Conservation (phyloP, 371 early-diverging fungal species). For the Phascolomyces articulosus region DNA sequence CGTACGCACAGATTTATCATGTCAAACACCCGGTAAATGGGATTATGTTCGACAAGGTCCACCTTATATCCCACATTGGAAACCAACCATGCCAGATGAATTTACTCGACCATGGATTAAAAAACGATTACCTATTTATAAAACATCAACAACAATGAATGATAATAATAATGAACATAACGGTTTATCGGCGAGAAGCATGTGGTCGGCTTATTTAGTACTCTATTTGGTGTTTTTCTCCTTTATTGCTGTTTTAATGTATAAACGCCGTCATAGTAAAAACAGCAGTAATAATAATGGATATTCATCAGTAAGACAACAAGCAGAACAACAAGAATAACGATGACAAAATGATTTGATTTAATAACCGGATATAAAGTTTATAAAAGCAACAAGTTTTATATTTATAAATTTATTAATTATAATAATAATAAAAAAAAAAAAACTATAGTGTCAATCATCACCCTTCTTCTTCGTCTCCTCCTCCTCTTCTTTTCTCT, state of each 20-base stretch:
- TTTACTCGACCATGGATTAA: slow-evolving; percentile 18
- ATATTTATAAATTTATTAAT: too few species aligned
- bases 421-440: too few species aligned
- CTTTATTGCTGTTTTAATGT: slow-evolving; percentile 10
- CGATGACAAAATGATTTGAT: too few species aligned
- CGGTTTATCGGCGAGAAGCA: neutral
- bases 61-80: slow-evolving; percentile 28
- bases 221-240: slow-evolving; percentile 11
- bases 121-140: slow-evolving; percentile 13
- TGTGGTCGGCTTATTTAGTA: slow-evolving; percentile 5
- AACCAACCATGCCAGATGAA: slow-evolving; percentile 10
- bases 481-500: too few species aligned
- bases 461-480: too few species aligned
- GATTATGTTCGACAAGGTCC: slow-evolving; percentile 26
- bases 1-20: slow-evolving; percentile 28
- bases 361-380: too few species aligned
- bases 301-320: too few species aligned
- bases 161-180: neutral
- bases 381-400: too few species aligned
- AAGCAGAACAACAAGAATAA: neutral
- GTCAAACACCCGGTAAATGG: slow-evolving; percentile 36
- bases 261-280: neutral
- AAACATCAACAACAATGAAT: neutral
- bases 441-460: too few species aligned
- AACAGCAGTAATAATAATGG: neutral